These are phyloP conservation scores for Periconia macrospinosa DNA, from an alignment of 2,329 filamentous ascomycete species.

Conservation along the genomic window DNA sequence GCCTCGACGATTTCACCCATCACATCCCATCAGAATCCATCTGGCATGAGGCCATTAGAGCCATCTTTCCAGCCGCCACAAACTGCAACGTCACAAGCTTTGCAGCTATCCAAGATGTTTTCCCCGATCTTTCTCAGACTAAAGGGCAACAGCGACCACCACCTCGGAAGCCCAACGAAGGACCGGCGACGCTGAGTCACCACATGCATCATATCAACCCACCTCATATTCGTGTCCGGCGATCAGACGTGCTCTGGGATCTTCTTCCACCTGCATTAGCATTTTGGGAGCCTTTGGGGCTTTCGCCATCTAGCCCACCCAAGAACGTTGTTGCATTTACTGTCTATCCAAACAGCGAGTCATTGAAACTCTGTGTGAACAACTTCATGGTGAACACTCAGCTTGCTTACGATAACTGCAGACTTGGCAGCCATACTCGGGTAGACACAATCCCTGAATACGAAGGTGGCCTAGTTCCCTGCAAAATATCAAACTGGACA, in stretches of 20 bases:
- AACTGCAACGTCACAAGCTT: slow-evolving; percentile 37
- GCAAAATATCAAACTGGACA: slow-evolving; percentile 16
- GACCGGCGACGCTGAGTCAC: slow-evolving; percentile 25
- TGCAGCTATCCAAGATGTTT: slow-evolving; percentile 49
- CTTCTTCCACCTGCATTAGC: slow-evolving; percentile 72
- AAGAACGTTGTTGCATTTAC: slow-evolving; percentile 75
- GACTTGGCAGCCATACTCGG: slow-evolving; percentile 66
- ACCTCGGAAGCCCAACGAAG: slow-evolving; percentile 35
- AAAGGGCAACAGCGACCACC: slow-evolving; percentile 39
- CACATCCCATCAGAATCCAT: slow-evolving; percentile 23
- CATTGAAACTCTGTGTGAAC: slow-evolving; percentile 62
- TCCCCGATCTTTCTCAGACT: slow-evolving; percentile 41
- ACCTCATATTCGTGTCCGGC: slow-evolving; percentile 72
- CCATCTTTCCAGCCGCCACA: slow-evolving; percentile 32
- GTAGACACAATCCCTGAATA: slow-evolving; percentile 43
- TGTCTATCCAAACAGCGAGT: slow-evolving; percentile 68
- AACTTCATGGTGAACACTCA: slow-evolving; percentile 69
- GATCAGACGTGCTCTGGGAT: slow-evolving; percentile 70
- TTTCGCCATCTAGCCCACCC: slow-evolving; percentile 69
- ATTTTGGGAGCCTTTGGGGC: slow-evolving; percentile 81
- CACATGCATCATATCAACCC: slow-evolving; percentile 56
- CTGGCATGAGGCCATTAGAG: slow-evolving; percentile 26
- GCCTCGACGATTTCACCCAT: not conserved
- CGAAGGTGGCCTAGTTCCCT: slow-evolving; percentile 37
- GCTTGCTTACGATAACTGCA: slow-evolving; percentile 72